These are phyloP conservation scores for Tetradesmus lagerheimii DNA, from an alignment of 139 green algal species.

Conservation along the genomic window DNA sequence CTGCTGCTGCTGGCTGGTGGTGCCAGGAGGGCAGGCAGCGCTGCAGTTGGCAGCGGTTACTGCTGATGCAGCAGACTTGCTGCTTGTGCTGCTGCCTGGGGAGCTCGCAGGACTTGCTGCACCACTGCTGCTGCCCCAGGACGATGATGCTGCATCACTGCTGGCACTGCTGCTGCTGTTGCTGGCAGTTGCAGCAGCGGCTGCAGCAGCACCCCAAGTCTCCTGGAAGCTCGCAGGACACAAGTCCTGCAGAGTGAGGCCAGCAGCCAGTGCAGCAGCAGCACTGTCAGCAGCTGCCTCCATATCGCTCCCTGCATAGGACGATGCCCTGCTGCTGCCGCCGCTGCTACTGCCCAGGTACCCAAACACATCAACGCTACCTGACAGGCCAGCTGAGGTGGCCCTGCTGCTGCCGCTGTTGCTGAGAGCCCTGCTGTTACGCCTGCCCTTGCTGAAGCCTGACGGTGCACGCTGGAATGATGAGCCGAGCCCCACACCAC, in stretches of 20 bases:
- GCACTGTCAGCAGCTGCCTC: background rate
- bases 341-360: constrained; percentile 14
- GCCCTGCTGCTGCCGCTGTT: background rate
- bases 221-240: background rate
- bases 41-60: background rate
- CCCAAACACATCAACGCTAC: background rate
- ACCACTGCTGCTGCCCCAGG: background rate
- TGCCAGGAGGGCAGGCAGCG: background rate
- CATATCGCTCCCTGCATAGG: background rate
- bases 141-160: background rate
- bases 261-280: background rate
- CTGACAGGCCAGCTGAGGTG: background rate
- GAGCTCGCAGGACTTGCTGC: background rate
- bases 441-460: background rate
- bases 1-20: background rate
- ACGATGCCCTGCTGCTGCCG: background rate
- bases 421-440: background rate
- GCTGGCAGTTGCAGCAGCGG: background rate
- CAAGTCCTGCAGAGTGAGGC: background rate
- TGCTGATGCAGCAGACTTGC: background rate
- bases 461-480: background rate
- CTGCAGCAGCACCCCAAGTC: background rate
- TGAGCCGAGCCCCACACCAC: no score
- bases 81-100: background rate
- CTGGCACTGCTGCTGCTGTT: constrained; percentile 3